These are phyloP conservation scores for Podosphaera leucotricha DNA, from an alignment of 2,329 filamentous ascomycete genomes.

Conservation along the genomic window DNA sequence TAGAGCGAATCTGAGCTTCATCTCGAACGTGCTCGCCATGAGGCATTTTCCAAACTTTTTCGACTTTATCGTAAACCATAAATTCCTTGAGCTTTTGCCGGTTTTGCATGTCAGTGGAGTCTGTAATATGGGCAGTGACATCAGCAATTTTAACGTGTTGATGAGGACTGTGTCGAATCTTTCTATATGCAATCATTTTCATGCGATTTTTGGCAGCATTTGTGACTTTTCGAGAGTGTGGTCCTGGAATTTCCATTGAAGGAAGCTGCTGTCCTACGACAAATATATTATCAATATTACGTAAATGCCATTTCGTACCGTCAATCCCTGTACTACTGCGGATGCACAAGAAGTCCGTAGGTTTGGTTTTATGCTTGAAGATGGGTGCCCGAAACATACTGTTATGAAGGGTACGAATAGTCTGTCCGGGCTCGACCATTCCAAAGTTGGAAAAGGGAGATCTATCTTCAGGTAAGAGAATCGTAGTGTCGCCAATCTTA, in stretches of 20 bases:
- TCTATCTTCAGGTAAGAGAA: conserved; percentile 78
- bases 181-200: conserved; percentile 84
- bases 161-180: conserved; percentile 54
- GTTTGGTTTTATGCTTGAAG: conserved; percentile 60
- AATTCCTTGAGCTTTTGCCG: conserved; percentile 95
- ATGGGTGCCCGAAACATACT: conserved; percentile 87
- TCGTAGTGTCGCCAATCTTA: conserved; percentile 70
- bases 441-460: conserved; percentile 93
- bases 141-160: conserved; percentile 52
- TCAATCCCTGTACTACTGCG: conserved; percentile 56
- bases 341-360: conserved; percentile 68
- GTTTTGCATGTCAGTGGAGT: conserved; percentile 86
- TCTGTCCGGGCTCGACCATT: conserved; percentile 74
- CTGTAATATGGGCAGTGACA: conserved; percentile 77
- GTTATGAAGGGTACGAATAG: conserved; percentile 77
- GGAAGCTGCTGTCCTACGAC: conserved; percentile 87
- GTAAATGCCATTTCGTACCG: conserved; percentile 62
- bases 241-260: conserved; percentile 74
- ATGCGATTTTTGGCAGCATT: conserved; percentile 92
- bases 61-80: conserved; percentile 68
- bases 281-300: conserved; percentile 76
- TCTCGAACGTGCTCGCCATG: conserved; percentile 55
- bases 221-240: conserved; percentile 83
- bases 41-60: conserved; percentile 59
- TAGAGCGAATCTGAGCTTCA: conserved; percentile 53